phyloP scores from a whole-genome alignment of 1,139 yeast genomes.

The Zhuliangozyma parablackwelliae region DNA sequence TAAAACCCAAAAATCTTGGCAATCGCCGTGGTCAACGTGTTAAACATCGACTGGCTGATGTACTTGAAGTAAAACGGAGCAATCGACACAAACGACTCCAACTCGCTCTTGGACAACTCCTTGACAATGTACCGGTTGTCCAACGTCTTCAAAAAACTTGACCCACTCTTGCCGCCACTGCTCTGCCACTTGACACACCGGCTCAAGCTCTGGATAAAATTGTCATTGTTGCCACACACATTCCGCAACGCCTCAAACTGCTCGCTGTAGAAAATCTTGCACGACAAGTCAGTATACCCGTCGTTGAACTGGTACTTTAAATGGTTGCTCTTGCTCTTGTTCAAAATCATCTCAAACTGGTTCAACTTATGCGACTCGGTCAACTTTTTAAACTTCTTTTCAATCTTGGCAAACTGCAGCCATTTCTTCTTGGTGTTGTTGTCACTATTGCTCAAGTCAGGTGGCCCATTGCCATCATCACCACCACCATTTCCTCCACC shows the following conservation, averaged over 20 bases:
- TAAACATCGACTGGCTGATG: constrained; percentile 92
- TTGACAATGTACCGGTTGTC: constrained; percentile 89
- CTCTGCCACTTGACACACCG: constrained; percentile 95
- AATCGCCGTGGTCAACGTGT: constrained; percentile 87
- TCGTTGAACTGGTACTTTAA: constrained; percentile 88
- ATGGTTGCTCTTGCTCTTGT: constrained; percentile 82
- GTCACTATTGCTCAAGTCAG: constrained; percentile 7
- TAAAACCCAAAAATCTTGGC: constrained; percentile 95
- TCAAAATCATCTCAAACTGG: constrained; percentile 63
- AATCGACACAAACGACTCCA: constrained; percentile 90
- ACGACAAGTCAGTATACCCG: constrained; percentile 76
- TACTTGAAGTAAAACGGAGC: constrained; percentile 97
- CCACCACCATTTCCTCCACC: constrained; percentile 5
- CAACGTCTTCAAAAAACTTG: constrained; percentile 84
- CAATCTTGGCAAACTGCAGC: constrained; percentile 38
- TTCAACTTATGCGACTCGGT: constrained; percentile 15
- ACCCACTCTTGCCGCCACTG: constrained; percentile 94
- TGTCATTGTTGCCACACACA: constrained; percentile 74
- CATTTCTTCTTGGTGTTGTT: constrained; percentile 32
- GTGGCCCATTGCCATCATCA: constrained; percentile 10
- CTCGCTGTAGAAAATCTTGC: constrained; percentile 92
- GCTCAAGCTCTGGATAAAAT: constrained; percentile 82
- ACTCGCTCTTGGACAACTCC: constrained; percentile 80
- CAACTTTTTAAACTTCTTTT: constrained; percentile 39
- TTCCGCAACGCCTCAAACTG: constrained; percentile 92